Percentiles rank a stretch among this genome's conserved stretches.
phyloP scores from a whole-genome alignment of 1,284 basidiomycete species.

The Athelia psychrophila region DNA sequence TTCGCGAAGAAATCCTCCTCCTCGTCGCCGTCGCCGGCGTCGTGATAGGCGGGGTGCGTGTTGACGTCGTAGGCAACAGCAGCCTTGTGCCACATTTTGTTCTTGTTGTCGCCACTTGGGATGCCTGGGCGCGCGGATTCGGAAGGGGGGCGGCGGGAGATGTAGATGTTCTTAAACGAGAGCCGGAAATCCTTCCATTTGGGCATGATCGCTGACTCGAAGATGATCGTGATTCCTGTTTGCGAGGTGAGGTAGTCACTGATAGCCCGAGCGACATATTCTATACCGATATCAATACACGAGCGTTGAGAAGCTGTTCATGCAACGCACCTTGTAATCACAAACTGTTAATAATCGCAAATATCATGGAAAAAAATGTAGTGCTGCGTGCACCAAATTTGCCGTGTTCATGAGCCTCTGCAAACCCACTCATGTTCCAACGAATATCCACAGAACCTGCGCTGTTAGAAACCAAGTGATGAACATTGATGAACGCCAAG shows the following conservation, averaged over 20 bases:
- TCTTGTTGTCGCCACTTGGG: no score
- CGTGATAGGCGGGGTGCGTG: conserved; percentile 70
- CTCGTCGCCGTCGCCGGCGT: conserved; percentile 51
- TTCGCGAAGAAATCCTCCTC: not conserved
- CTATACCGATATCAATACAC: conserved; percentile 34
- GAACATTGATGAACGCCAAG: conserved; percentile 95
- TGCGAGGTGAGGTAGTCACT: conserved; percentile 93
- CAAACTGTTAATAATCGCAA: conserved; percentile 87
- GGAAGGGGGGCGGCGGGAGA: conserved; percentile 73
- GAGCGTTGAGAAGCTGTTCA: no score
- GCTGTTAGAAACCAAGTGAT: conserved; percentile 94
- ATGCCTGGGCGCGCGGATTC: conserved; percentile 16
- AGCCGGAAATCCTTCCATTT: conserved; percentile 96
- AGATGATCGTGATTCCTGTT: conserved; percentile 93
- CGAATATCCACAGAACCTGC: conserved; percentile 89
- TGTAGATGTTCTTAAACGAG: conserved; percentile 95
- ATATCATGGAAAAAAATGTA: conserved; percentile 93
- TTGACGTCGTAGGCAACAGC: conserved; percentile 73
- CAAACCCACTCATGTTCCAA: conserved; percentile 78
- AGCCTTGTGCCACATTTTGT: conserved; percentile 35
- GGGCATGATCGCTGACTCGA: conserved; percentile 97
- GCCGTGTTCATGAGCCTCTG: not conserved
- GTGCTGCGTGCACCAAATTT: conserved; percentile 52
- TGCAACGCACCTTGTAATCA: conserved; percentile 75
- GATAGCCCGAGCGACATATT: conserved; percentile 85